phyloP scores from a whole-genome alignment of 2,329 filamentous ascomycete species.

The Rosellinia necatrix region DNA sequence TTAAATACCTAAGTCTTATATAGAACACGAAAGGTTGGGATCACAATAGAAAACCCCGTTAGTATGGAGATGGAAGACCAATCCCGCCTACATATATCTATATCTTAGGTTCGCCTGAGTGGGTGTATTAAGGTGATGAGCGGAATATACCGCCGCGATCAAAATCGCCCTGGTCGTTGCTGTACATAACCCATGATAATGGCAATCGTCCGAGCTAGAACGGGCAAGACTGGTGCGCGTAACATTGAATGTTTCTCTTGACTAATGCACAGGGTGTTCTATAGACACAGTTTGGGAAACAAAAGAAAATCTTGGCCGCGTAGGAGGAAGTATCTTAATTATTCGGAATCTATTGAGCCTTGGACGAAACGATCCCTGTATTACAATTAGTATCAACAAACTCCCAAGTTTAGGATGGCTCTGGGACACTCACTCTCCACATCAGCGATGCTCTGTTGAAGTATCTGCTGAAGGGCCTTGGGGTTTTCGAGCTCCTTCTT shows the following conservation, averaged over 20 bases:
- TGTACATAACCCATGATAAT: not conserved
- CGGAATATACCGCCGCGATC: not conserved
- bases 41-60: too few relatives aligned
- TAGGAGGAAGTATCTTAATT: slow-evolving; percentile 41
- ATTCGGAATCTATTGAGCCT: slow-evolving; percentile 63
- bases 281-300: slow-evolving; percentile 57
- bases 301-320: slow-evolving; percentile 54
- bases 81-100: too few relatives aligned
- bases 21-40: too few relatives aligned
- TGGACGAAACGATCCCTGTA: slow-evolving; percentile 65
- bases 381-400: slow-evolving; percentile 41
- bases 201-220: not conserved
- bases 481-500: slow-evolving; percentile 98
- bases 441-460: slow-evolving; percentile 94
- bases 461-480: slow-evolving; percentile 94
- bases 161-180: not conserved
- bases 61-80: too few relatives aligned
- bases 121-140: not conserved
- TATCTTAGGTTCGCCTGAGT: too few relatives aligned
- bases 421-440: slow-evolving; percentile 76
- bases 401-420: too few relatives aligned
- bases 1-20: not conserved
- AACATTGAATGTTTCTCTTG: slow-evolving; percentile 42
- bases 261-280: slow-evolving; percentile 66
- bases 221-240: slow-evolving; percentile 4